Evolutionary conservation across 1,139 yeast genomes (phyloP).

Genomic region (Kodamaea ohmeri): DNA sequence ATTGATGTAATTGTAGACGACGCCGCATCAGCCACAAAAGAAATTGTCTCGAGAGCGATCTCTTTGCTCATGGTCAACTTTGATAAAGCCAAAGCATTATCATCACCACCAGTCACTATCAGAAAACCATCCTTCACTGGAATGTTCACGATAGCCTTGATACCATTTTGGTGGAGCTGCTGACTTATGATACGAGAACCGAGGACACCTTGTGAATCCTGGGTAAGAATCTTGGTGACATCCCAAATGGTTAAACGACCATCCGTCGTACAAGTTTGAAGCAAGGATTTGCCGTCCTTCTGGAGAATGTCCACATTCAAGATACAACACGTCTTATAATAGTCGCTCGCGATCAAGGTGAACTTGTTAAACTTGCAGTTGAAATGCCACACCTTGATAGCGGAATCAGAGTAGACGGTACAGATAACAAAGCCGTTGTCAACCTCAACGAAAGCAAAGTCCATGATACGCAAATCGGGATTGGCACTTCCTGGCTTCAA

Average conservation of each 20-base stretch:
- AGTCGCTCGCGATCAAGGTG: slow-evolving; percentile 41
- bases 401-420: slow-evolving; percentile 83
- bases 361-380: slow-evolving; percentile 36
- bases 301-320: slow-evolving; percentile 54
- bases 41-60: slow-evolving; percentile 21
- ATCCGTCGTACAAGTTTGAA: slow-evolving; percentile 75
- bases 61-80: slow-evolving; percentile 25
- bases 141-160: slow-evolving; percentile 50
- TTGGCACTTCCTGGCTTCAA: slow-evolving; percentile 49
- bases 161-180: slow-evolving; percentile 79
- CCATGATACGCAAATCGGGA: slow-evolving; percentile 90
- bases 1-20: slow-evolving; percentile 83
- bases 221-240: slow-evolving; percentile 24
- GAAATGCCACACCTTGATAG: slow-evolving; percentile 64
- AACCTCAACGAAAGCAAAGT: slow-evolving; percentile 50
- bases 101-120: slow-evolving; percentile 86
- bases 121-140: slow-evolving; percentile 22
- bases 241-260: slow-evolving; percentile 71
- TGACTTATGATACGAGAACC: slow-evolving; percentile 33
- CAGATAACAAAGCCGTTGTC: slow-evolving; percentile 51
- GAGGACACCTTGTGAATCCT: background rate
- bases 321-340: slow-evolving; percentile 73
- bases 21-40: slow-evolving; percentile 59
- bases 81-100: slow-evolving; percentile 64
- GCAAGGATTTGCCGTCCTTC: slow-evolving; percentile 24